Percentiles rank a stretch among this genome's conserved stretches.
These are phyloP conservation scores for Allomyces javanicus DNA, from an alignment of 192 early-diverging fungal species.

Conservation along the genomic window DNA sequence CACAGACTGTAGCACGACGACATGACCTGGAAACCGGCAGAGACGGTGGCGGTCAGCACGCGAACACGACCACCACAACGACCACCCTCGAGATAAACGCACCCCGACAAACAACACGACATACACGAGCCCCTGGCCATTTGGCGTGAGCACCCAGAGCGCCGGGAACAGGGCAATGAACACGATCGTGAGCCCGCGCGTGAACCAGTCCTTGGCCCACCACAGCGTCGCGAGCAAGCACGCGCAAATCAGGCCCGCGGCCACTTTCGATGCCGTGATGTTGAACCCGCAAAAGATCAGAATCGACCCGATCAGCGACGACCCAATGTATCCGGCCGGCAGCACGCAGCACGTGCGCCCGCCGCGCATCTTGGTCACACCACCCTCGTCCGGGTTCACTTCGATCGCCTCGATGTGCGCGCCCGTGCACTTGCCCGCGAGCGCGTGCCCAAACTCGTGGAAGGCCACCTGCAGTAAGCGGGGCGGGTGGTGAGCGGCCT, in stretches of 20 bases:
- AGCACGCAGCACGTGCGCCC: conserved; percentile 66
- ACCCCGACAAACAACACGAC: conserved; percentile 86
- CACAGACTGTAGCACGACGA: conserved; percentile 75
- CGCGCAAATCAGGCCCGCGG: conserved; percentile 64
- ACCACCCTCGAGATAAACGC: conserved; percentile 29
- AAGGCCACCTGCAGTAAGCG: conserved; percentile 62
- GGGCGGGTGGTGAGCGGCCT: too few species aligned
- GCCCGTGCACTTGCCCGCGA: conserved; percentile 67
- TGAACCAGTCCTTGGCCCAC: conserved; percentile 81
- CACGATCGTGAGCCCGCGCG: conserved; percentile 53
- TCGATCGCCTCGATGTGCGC: conserved; percentile 72
- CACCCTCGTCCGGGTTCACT: conserved; percentile 84
- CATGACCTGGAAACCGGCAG: conserved; percentile 51
- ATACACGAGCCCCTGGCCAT: conserved; percentile 56
- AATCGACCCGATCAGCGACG: conserved; percentile 69
- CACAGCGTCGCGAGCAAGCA: conserved; percentile 60
- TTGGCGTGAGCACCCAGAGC: conserved; percentile 57
- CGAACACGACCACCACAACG: background rate
- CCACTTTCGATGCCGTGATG: conserved; percentile 63
- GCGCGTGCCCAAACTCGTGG: conserved; percentile 90
- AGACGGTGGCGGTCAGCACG: background rate
- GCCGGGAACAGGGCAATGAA: conserved; percentile 64
- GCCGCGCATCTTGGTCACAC: conserved; percentile 59
- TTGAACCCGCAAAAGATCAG: conserved; percentile 90
- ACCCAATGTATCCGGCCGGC: conserved; percentile 80